phyloP scores from a whole-genome alignment of 371 early-diverging fungal genomes.

The Mortierella sp. region DNA sequence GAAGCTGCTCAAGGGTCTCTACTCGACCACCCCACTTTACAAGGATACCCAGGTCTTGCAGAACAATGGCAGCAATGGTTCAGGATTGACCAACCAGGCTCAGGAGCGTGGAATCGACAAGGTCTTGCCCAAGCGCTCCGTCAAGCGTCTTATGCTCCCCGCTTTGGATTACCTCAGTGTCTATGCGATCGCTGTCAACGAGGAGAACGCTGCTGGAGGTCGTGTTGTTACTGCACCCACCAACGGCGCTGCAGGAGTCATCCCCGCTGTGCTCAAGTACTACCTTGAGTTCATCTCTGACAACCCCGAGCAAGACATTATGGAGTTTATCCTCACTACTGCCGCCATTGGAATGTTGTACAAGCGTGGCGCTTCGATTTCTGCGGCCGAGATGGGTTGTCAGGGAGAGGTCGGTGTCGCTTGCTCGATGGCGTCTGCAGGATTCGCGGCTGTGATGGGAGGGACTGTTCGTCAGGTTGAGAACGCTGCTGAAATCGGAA shows the following conservation, averaged over 20 bases:
- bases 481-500: conserved; percentile 97
- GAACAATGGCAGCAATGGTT: conserved; percentile 29
- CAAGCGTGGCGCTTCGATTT: conserved; percentile 95
- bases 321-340: conserved; percentile 93
- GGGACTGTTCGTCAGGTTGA: conserved; percentile 92
- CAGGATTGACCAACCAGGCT: conserved; percentile 32
- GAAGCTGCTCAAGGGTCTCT: conserved; percentile 87
- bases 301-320: conserved; percentile 88
- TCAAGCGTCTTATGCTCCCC: conserved; percentile 67
- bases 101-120: conserved; percentile 53
- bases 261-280: conserved; percentile 96
- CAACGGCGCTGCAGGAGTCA: conserved; percentile 95
- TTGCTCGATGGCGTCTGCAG: conserved; percentile 97
- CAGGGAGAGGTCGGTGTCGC: conserved; percentile 92
- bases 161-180: conserved; percentile 96
- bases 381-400: conserved; percentile 97
- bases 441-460: conserved; percentile 96
- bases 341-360: conserved; percentile 97
- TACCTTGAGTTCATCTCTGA: conserved; percentile 95
- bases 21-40: conserved; percentile 67
- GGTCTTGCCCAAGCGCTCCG: conserved; percentile 60
- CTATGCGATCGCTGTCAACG: conserved; percentile 97
- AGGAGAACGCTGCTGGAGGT: conserved; percentile 97
- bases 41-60: conserved; percentile 33
- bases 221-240: conserved; percentile 96